A percentile compares a stretch with the other conserved stretches of the same genome.
Conservation (phyloP, 2,329 filamentous ascomycete genomes). For the Emericellopsis cladophorae region DNA sequence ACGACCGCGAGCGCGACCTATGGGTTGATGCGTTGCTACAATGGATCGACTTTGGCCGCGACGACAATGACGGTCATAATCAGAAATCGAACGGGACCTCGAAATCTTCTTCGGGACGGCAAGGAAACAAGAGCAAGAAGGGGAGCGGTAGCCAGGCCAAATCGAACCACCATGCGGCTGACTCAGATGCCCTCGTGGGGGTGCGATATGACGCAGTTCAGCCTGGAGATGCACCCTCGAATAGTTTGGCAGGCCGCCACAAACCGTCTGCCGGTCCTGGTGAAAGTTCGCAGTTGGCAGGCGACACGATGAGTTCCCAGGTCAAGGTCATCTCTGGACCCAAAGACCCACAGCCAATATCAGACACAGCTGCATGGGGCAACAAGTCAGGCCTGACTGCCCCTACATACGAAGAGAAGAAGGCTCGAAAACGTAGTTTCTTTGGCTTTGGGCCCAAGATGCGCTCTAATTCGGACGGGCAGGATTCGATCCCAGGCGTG, state of each 20-base stretch:
- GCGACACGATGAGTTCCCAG: constrained; percentile 24
- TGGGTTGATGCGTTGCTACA: constrained; percentile 88
- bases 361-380: constrained; percentile 77
- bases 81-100: constrained; percentile 17
- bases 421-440: constrained; percentile 67
- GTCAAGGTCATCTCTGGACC: constrained; percentile 62
- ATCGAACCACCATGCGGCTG: constrained; percentile 19
- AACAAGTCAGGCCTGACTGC: constrained; percentile 49
- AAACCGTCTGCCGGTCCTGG: constrained; percentile 20
- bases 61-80: constrained; percentile 30
- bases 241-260: constrained; percentile 18
- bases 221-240: constrained; percentile 36
- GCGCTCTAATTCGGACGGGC: constrained; percentile 43
- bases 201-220: constrained; percentile 45
- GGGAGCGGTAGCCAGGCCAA: constrained; percentile 7
- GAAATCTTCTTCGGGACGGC: constrained; percentile 10
- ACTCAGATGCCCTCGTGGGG: constrained; percentile 37
- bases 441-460: constrained; percentile 55
- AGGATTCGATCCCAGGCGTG: constrained; percentile 35
- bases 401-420: constrained; percentile 58
- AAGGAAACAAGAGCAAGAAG: not conserved
- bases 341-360: constrained; percentile 72
- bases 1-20: constrained; percentile 77
- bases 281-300: constrained; percentile 14
- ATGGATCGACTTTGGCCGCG: constrained; percentile 69